Evolutionary conservation across 768 basidiomycete genomes (phyloP).

Genomic region (Suillus weaverae): DNA sequence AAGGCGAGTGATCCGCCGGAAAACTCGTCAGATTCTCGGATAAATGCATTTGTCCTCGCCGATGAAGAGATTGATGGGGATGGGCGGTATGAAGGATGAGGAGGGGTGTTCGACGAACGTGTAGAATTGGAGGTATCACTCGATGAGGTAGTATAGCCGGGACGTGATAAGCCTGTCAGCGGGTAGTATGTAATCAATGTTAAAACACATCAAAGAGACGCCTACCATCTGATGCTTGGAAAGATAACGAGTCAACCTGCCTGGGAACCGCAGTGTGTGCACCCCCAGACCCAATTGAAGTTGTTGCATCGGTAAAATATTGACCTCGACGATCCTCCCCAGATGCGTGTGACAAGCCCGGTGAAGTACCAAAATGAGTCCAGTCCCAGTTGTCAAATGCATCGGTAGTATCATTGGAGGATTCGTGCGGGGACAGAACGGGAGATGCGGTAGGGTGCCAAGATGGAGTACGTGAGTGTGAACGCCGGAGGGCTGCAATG

Average conservation of each 20-base stretch:
- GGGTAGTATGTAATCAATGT: not conserved
- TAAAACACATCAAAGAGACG: not conserved
- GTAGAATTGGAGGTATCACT: not conserved
- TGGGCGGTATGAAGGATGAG: conserved; percentile 26
- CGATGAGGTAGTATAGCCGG: conserved; percentile 4
- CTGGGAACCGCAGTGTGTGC: conserved; percentile 6
- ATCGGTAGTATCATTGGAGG: conserved; percentile 16
- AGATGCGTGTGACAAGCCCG: not conserved
- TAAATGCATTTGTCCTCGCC: not conserved
- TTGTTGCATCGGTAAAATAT: conserved; percentile 3
- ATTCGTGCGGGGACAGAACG: conserved; percentile 25
- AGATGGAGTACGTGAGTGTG: conserved; percentile 29
- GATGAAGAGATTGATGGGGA: conserved; percentile 12
- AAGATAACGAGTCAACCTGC: not conserved
- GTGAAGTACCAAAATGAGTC: conserved; percentile 3
- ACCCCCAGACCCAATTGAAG: conserved; percentile 3
- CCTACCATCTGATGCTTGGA: conserved; percentile 1
- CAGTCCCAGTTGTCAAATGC: conserved; percentile 6
- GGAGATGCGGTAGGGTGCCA: conserved; percentile 27
- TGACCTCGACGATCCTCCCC: conserved; percentile 3
- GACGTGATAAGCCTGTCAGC: conserved; percentile 3
- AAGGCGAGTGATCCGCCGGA: not conserved
- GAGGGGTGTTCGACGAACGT: not conserved
- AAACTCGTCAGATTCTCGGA: not conserved
- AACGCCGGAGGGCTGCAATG: conserved; percentile 48